Conservation (phyloP, 1,284 basidiomycete genomes). For the Hortiboletus rubellus region DNA sequence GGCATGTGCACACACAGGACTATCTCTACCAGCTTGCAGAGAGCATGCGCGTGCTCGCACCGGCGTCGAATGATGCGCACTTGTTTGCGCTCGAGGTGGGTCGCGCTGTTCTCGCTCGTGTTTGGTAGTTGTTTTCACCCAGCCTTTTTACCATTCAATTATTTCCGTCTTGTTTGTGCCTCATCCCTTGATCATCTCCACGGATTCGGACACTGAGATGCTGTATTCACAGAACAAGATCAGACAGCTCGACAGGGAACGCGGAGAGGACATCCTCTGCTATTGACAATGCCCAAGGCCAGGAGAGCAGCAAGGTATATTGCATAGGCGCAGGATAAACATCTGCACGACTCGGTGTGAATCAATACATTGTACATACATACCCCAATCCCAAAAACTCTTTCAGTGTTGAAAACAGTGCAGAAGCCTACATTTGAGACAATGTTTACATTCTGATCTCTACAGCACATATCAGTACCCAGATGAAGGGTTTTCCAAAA, state of each 20-base stretch:
- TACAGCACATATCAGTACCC: too few species aligned
- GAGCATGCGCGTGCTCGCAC: conserved; percentile 66
- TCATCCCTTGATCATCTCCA: neutral
- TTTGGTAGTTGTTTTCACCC: too few species aligned
- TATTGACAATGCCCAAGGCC: conserved; percentile 1
- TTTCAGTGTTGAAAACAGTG: too few species aligned
- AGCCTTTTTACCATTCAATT: too few species aligned
- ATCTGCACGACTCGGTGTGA: too few species aligned
- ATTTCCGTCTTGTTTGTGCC: neutral
- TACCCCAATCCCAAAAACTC: too few species aligned
- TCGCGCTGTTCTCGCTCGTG: neutral
- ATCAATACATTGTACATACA: too few species aligned
- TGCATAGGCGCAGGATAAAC: too few species aligned
- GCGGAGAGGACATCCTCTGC: conserved; percentile 13
- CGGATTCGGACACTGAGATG: neutral
- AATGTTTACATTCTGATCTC: too few species aligned
- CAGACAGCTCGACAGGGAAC: conserved; percentile 17
- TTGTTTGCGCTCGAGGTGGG: conserved; percentile 70
- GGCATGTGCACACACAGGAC: conserved; percentile 50
- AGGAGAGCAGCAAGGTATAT: too few species aligned
- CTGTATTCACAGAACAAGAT: conserved; percentile 10
- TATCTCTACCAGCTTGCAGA: conserved; percentile 75
- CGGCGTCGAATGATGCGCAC: conserved; percentile 74
- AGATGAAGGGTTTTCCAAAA: conserved; percentile 51
- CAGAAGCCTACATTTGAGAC: too few species aligned